Percentiles rank a stretch among this genome's conserved stretches.
Conservation (phyloP, 1,284 basidiomycete species). For the Volvariella volvacea region DNA sequence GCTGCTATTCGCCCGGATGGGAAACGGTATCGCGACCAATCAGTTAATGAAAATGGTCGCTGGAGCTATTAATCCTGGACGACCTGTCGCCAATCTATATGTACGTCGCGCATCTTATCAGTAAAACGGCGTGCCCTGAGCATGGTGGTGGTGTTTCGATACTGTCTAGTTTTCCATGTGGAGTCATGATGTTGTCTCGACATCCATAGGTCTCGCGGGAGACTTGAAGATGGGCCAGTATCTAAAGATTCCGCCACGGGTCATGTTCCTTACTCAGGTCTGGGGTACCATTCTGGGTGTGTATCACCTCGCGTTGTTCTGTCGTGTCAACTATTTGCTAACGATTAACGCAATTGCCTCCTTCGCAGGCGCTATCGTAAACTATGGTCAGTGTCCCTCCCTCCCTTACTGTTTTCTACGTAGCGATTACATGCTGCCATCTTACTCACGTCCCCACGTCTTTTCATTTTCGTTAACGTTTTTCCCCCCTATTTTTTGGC, state of each 20-base stretch:
- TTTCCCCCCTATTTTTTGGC: neutral
- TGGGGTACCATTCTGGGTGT: conserved; percentile 57
- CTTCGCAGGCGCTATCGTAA: conserved; percentile 27
- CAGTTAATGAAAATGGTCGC: conserved; percentile 66
- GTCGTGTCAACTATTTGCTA: conserved; percentile 4
- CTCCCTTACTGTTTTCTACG: too few relatives aligned
- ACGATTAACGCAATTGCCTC: conserved; percentile 7
- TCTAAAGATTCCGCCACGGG: conserved; percentile 67
- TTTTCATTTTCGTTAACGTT: too few relatives aligned
- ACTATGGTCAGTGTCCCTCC: conserved; percentile 23
- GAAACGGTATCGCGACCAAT: conserved; percentile 51
- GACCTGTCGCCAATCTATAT: conserved; percentile 62
- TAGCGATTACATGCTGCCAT: neutral
- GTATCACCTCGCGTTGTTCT: conserved; percentile 3
- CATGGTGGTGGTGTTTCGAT: too few relatives aligned
- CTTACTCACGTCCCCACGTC: too few relatives aligned
- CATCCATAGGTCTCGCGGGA: conserved; percentile 42
- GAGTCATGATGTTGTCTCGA: conserved; percentile 51
- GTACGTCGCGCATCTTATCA: conserved; percentile 20
- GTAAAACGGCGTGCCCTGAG: too few relatives aligned
- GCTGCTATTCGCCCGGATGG: conserved; percentile 42
- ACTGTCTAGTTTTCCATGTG: conserved; percentile 53
- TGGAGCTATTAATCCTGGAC: conserved; percentile 54
- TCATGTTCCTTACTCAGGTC: conserved; percentile 63
- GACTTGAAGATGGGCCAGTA: conserved; percentile 76